Base-by-base conservation (phyloP, 352 stramenopile species). In the Globisporangium recalcitrans region DNA sequence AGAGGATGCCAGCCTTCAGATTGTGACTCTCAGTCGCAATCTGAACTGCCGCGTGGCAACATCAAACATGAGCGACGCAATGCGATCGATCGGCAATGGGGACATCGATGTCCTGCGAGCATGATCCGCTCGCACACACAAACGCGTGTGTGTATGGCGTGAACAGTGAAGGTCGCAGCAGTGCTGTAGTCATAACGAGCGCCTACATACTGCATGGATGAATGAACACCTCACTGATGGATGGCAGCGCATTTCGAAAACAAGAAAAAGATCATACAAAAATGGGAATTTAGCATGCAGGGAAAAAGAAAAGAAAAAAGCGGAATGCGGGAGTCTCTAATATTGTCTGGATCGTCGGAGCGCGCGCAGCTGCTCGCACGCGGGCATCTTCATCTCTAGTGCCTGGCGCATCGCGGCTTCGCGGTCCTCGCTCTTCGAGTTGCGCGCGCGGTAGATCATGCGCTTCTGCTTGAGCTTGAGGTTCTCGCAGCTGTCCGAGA, bases 381-480 rank as follows among this genome's bases (percentile, higher is more conserved):
- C 78, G 24, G 87, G 84, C 82, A 91, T 78, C 64, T 88, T 90
- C 78, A 94, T 90, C 61, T 91, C 77, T 24, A 93, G 63, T 46
- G 85, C 87, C 64, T 82, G 79, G 14, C 79, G 77, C 83, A 95
- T 91, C 19, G 80, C 81, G 16, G 73, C 71, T 60, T 93, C 85
- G 13, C 82, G 81, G 59, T 91, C 78, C 47, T 92, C 81, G 57
- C 71, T 88, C 46, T 85, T 83, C 19, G 79, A 79, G 67, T 89
- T 92, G 47, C 87, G 81, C 8, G 85, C 87, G 34, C 83, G 82
- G 69, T 94, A 92, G 65, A 95, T 88, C 80, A 91, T 90, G 40
- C 85, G 83, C 73, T 92, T 95, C 65, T 94, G 85, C 55, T 88
- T 88, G 56, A 88, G 62, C 75, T 91, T 90, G 52, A 87, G 72